Conservation (phyloP, 2,329 filamentous ascomycete genomes). For the Leptographium procerum region DNA sequence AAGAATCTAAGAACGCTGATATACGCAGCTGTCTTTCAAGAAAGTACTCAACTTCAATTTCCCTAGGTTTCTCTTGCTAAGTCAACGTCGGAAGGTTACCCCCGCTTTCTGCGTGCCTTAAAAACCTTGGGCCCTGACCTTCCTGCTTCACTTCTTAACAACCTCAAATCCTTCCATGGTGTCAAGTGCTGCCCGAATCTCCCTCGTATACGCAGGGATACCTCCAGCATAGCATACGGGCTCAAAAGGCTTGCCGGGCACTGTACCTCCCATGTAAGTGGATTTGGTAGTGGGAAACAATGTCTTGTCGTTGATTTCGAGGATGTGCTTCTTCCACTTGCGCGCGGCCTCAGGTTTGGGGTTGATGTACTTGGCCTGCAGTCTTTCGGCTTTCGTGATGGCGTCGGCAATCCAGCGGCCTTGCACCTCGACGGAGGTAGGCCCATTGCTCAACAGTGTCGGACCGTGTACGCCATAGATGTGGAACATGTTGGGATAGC, state of each 20-base stretch:
- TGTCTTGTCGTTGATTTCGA: constrained; percentile 31
- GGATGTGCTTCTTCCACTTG: constrained; percentile 37
- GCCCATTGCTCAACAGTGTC: constrained; percentile 44
- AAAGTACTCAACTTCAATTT: too few species aligned
- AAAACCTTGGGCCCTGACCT: too few species aligned
- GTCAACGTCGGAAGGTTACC: too few species aligned
- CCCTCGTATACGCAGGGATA: constrained; percentile 21
- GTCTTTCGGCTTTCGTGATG: constrained; percentile 34
- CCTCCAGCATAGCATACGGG: constrained; percentile 36
- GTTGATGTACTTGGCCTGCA: constrained; percentile 38
- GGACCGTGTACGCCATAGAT: constrained; percentile 47
- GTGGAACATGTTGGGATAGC: constrained; percentile 40
- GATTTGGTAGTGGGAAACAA: constrained; percentile 37
- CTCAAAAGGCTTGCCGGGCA: constrained; percentile 42
- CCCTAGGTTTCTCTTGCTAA: too few species aligned
- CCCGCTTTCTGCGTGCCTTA: too few species aligned
- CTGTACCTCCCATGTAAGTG: constrained; percentile 45
- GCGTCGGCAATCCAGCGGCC: constrained; percentile 42
- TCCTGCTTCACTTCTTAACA: constrained; percentile 3
- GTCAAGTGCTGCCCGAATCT: constrained; percentile 23
- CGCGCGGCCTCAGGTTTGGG: constrained; percentile 31
- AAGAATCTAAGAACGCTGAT: too few species aligned
- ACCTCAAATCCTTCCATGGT: constrained; percentile 23
- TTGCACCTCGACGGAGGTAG: constrained; percentile 41
- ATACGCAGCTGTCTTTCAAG: too few species aligned